Evolutionary conservation across 2,329 filamentous ascomycete species (phyloP), one percentile per base, ranked within the genome.

Genomic region (Venturia pyrina): DNA sequence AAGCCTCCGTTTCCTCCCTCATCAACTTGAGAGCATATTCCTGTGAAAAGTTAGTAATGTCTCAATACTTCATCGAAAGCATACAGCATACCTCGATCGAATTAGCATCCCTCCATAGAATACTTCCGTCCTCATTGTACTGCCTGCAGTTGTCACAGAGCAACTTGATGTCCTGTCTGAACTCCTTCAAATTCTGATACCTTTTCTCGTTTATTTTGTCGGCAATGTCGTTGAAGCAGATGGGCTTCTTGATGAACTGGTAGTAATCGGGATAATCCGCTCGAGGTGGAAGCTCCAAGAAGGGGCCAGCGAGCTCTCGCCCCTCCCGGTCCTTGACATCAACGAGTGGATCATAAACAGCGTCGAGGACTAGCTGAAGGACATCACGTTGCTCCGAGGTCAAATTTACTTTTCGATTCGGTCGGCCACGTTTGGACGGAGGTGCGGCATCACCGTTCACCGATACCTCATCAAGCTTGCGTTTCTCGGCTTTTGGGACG

Each of bases 161-260:
- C 69, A 93, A 79, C 63, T 87, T 85, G 68, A 99, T 87, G 73
- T 99, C 96, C 70, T 85, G 86, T 65, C 87, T 85, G 82, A 99
- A 86, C 71, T 93, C 90, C 73, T 85, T 87, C 68, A 97, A 78
- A 72, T 85, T 89, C 70, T 85, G 86, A 77, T 99, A 99, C 74
- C 97, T 91, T 73, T 96, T 91, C 77, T 91, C 93, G 81, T 96
- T 97, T 79, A 99, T 96, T 81, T 91, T 93, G 75, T 89, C 90
- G 75, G 91, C 87, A 73, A 99, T 96, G 75, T 92, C 88, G 71
- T 96, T 95, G 89, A 98, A 96, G 73, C 90, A 93, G 73, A 99
- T 97, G 0, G 95, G 95, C 65, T 88, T 89, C 73, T 89, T 86
- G 75, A 99, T 99, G 76, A 97, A 87, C 74, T 93, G 80, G 75